Evolutionary conservation across 2,329 filamentous ascomycete genomes (phyloP), one percentile per base, ranked within the genome.

Genomic region (Monosporascus ibericus): DNA sequence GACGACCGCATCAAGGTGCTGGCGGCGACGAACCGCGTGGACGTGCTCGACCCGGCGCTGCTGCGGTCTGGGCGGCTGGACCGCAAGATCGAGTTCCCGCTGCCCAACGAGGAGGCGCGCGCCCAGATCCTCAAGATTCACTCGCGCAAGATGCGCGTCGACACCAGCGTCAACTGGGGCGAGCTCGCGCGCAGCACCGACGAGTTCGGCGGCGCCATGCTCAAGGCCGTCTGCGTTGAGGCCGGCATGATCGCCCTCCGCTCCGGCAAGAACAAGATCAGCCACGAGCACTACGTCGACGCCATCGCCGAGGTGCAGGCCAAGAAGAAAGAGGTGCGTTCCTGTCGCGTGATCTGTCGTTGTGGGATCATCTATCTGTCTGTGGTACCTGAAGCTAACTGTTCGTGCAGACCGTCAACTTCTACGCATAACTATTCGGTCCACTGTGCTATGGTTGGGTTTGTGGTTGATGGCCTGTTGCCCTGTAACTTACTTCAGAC

Each of bases 181-280:
- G 94, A 99, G 72, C 71, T 99, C 74, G 94, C 94, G 7, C 85
- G 94, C 66, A 96, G 91, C 74, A 99, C 94, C 18, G 94, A 99
- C 70, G 94, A 99, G 74, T 99, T 99, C 70, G 94, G 94, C 54
- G 94, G 94, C 69, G 94, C 94, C 55, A 92, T 95, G 84, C 76
- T 99, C 63, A 99, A 99, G 81, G 94, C 94, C 44, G 94, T 99
- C 22, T 99, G 94, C 71, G 94, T 99, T 25, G 94, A 99, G 76
- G 94, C 94, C 49, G 94, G 94, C 69, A 99, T 99, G 94, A 99
- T 99, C 74, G 94, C 94, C 27, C 77, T 99, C 67, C 84, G 94
- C 62, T 90, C 87, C 70, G 94, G 94, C 56, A 92, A 95, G 79
- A 91, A 87, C 74, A 96, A 96, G 81, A 94, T 99, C 67, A 88